These are phyloP conservation scores for Sungouiozyma intestinalis DNA, from an alignment of 805 yeast genomes.

Conservation along the genomic window DNA sequence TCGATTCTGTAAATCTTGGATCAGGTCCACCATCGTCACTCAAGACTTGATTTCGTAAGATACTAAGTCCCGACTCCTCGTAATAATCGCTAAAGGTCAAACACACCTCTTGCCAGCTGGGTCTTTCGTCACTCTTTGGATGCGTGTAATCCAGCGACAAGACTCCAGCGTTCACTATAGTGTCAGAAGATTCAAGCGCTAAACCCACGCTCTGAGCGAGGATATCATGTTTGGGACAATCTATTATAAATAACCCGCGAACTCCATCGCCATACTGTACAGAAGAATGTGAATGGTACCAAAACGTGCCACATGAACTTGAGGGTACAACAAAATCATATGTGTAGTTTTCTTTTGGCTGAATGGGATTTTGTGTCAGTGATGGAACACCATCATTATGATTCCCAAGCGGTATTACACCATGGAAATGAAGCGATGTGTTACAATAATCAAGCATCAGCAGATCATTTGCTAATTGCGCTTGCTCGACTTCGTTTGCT, in stretches of 20 bases:
- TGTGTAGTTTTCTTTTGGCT: constrained; percentile 48
- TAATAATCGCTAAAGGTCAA: constrained; percentile 55
- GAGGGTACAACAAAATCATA: constrained; percentile 36
- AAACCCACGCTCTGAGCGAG: constrained; percentile 25
- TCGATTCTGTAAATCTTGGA: constrained; percentile 19
- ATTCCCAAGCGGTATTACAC: constrained; percentile 37
- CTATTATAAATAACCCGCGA: constrained; percentile 42
- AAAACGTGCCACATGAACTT: constrained; percentile 39
- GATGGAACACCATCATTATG: constrained; percentile 33
- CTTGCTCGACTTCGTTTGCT: constrained; percentile 7
- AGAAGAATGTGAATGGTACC: constrained; percentile 48
- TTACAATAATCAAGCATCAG: constrained; percentile 12
- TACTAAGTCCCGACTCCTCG: constrained; percentile 35
- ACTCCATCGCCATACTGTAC: constrained; percentile 44
- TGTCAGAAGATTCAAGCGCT: constrained; percentile 2
- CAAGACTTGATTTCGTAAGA: constrained; percentile 21
- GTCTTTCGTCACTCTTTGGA: constrained; percentile 19
- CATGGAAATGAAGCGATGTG: constrained; percentile 45
- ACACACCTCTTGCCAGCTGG: constrained; percentile 39
- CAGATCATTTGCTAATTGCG: constrained; percentile 19
- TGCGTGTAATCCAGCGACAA: not conserved
- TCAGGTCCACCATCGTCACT: constrained; percentile 18
- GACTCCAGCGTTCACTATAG: not conserved
- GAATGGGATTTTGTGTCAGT: constrained; percentile 62
- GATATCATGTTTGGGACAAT: constrained; percentile 34